Percentiles rank a stretch among this genome's conserved stretches.
phyloP scores from a whole-genome alignment of 2,329 filamentous ascomycete genomes.

The Nigrospora osmanthi region DNA sequence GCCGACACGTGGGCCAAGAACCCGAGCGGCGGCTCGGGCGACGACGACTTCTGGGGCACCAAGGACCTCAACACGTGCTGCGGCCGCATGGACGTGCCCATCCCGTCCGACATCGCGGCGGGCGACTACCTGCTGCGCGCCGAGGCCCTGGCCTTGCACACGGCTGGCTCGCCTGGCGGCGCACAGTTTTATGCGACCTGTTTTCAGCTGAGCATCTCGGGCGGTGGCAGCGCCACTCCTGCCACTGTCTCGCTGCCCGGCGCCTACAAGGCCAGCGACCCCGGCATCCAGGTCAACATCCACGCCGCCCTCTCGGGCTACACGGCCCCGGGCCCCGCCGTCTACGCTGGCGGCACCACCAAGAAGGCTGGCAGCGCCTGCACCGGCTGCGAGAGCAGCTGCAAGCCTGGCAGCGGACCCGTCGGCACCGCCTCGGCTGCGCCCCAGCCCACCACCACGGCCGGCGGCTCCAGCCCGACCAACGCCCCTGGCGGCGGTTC shows the following conservation, averaged over 20 bases:
- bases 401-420: constrained; percentile 22
- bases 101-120: constrained; percentile 28
- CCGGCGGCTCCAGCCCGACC: constrained; percentile 7
- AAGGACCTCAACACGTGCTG: constrained; percentile 30
- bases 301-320: constrained; percentile 31
- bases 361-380: constrained; percentile 25
- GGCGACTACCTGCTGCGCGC: constrained; percentile 35
- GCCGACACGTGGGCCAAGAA: constrained; percentile 33
- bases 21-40: constrained; percentile 24
- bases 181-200: constrained; percentile 24
- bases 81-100: constrained; percentile 33
- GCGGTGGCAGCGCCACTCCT: constrained; percentile 18
- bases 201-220: constrained; percentile 21
- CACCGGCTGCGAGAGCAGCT: constrained; percentile 29
- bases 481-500: constrained; percentile 7
- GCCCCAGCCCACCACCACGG: neutral
- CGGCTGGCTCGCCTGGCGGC: constrained; percentile 22
- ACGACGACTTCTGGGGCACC: constrained; percentile 36
- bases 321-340: constrained; percentile 33
- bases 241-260: constrained; percentile 30
- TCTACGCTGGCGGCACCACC: constrained; percentile 30
- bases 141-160: constrained; percentile 36
- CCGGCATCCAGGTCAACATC: constrained; percentile 40
- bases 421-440: constrained; percentile 14
- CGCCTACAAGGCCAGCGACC: constrained; percentile 33